Conservation (phyloP, 306 rosid species). For the Oxytropis ochrocephala region DNA sequence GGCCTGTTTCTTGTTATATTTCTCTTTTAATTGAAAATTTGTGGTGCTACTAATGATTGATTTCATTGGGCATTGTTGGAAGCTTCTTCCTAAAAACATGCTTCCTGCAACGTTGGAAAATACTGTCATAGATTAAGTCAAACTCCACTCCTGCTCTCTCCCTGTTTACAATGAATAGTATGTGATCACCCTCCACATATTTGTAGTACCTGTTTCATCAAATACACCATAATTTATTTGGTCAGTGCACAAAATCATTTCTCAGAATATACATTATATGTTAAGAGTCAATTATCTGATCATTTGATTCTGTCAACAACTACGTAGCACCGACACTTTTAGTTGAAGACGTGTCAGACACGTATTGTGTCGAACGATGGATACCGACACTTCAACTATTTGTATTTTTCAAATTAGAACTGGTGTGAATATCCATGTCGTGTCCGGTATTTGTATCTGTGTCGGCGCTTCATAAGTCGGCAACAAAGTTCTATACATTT, state of each 20-base stretch:
- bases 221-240: background rate
- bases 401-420: too few species aligned
- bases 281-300: background rate
- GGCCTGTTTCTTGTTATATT: slow-evolving; percentile 4
- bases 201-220: slow-evolving; percentile 75
- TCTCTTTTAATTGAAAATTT: slow-evolving; percentile 6
- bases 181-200: slow-evolving; percentile 86
- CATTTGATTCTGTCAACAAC: background rate
- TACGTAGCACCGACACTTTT: too few species aligned
- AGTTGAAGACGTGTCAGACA: too few species aligned
- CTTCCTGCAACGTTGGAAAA: slow-evolving; percentile 92
- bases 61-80: slow-evolving; percentile 68
- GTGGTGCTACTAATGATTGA: slow-evolving; percentile 48
- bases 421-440: too few species aligned
- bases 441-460: too few species aligned
- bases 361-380: too few species aligned
- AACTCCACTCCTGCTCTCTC: slow-evolving; percentile 97
- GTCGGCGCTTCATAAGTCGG: too few species aligned
- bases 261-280: background rate
- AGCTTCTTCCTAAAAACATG: slow-evolving; percentile 69
- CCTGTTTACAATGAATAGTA: slow-evolving; percentile 67
- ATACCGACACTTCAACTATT: too few species aligned
- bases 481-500: background rate
- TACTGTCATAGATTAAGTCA: slow-evolving; percentile 80
- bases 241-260: background rate